A percentile compares a stretch with the other conserved stretches of the same genome.
Evolutionary conservation across 2,329 filamentous ascomycete species (phyloP).

Genomic region (Botrytis sinoallii): DNA sequence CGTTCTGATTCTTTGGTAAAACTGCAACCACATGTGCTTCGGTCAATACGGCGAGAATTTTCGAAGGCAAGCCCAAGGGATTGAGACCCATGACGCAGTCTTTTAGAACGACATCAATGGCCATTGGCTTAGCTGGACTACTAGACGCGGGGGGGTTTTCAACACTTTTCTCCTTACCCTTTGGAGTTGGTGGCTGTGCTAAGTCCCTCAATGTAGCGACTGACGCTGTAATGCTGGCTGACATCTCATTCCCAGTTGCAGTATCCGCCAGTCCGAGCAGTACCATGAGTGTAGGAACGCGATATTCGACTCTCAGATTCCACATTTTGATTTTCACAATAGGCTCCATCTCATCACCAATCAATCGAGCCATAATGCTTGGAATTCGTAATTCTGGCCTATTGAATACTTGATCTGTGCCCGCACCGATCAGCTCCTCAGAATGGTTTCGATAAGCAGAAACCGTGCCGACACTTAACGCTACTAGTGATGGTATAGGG

Average conservation of each 20-base stretch:
- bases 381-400: constrained; percentile 44
- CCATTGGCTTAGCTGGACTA: constrained; percentile 52
- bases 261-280: constrained; percentile 68
- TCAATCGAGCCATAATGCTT: constrained; percentile 82
- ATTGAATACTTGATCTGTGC: constrained; percentile 34
- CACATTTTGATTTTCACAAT: constrained; percentile 83
- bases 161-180: constrained; percentile 19
- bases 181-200: constrained; percentile 45
- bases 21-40: constrained; percentile 70
- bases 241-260: constrained; percentile 68
- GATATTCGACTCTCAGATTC: constrained; percentile 84
- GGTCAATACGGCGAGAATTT: constrained; percentile 73
- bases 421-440: constrained; percentile 68
- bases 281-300: constrained; percentile 78
- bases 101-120: constrained; percentile 70
- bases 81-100: constrained; percentile 85
- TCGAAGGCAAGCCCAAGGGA: constrained; percentile 71
- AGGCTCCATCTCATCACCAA: constrained; percentile 92
- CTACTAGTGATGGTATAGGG: constrained; percentile 76
- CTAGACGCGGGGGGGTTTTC: constrained; percentile 4
- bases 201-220: constrained; percentile 72
- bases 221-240: constrained; percentile 72
- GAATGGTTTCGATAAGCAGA: constrained; percentile 60
- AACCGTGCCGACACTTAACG: constrained; percentile 67
- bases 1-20: constrained; percentile 62